These are phyloP conservation scores for Lactifluus pinguis DNA, from an alignment of 768 basidiomycete species.

Conservation along the genomic window DNA sequence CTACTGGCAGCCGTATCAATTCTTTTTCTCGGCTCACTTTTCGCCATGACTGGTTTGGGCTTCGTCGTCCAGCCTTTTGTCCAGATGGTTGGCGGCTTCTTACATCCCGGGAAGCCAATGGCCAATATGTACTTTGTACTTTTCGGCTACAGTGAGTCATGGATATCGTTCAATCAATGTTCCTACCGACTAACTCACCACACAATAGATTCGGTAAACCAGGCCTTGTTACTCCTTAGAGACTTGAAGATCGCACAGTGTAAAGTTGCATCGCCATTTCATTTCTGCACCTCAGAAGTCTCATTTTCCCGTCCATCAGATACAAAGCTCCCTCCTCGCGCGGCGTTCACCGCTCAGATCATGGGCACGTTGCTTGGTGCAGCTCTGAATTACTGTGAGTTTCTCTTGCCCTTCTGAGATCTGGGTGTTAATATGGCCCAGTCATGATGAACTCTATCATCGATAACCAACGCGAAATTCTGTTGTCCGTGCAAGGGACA, in stretches of 20 bases:
- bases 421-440: background rate
- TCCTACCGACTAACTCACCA: background rate
- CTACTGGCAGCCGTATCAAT: constrained; percentile 37
- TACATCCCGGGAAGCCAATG: constrained; percentile 28
- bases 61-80: constrained; percentile 43
- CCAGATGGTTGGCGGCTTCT: constrained; percentile 36
- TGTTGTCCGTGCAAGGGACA: constrained; percentile 48
- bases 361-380: constrained; percentile 40
- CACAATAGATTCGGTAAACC: constrained; percentile 31
- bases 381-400: constrained; percentile 28
- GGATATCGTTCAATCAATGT: background rate
- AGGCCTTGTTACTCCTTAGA: constrained; percentile 32
- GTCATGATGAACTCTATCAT: constrained; percentile 56
- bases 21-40: constrained; percentile 38
- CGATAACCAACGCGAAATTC: constrained; percentile 38
- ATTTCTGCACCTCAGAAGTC: background rate
- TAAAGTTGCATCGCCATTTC: background rate
- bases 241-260: constrained; percentile 44
- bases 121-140: constrained; percentile 36
- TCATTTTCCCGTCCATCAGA: constrained; percentile 17
- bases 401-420: background rate
- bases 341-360: constrained; percentile 42
- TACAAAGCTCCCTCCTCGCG: constrained; percentile 41
- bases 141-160: constrained; percentile 36
- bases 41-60: constrained; percentile 37